phyloP scores from a whole-genome alignment of 2,329 filamentous ascomycete genomes.

The Scleromitrula shiraiana region DNA sequence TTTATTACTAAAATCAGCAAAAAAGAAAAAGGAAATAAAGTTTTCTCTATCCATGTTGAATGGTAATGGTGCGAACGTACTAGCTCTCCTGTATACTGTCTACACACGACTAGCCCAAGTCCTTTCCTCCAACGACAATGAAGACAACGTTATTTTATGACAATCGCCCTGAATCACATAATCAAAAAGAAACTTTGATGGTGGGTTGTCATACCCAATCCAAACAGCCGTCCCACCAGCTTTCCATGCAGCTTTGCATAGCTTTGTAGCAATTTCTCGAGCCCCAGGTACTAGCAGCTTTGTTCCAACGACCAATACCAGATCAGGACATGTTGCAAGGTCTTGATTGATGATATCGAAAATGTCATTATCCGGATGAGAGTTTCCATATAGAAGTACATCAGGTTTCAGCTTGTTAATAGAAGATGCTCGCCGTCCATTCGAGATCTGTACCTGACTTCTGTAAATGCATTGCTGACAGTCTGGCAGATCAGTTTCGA shows the following conservation, averaged over 20 bases:
- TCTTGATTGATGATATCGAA: conserved; percentile 6
- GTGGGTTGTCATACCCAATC: conserved; percentile 9
- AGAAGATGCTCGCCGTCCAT: conserved; percentile 3
- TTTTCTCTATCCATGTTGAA: too few relatives aligned
- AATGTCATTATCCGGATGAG: conserved; percentile 5
- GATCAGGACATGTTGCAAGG: conserved; percentile 5
- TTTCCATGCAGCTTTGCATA: conserved; percentile 8
- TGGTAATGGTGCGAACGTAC: too few relatives aligned
- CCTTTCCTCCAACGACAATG: neutral
- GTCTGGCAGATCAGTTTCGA: conserved; percentile 13
- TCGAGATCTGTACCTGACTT: conserved; percentile 13
- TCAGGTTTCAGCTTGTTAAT: conserved; percentile 8
- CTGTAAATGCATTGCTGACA: conserved; percentile 15
- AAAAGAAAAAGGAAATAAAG: too few relatives aligned
- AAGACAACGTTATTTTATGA: conserved; percentile 1
- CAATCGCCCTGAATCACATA: conserved; percentile 9
- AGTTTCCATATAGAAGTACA: conserved; percentile 5
- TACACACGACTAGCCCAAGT: neutral
- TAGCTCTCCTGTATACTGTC: too few relatives aligned
- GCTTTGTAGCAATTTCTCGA: conserved; percentile 4
- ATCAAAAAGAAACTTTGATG: conserved; percentile 4
- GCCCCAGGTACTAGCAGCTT: conserved; percentile 7
- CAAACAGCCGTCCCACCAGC: conserved; percentile 1
- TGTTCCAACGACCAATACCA: conserved; percentile 9
- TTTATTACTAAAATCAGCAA: too few relatives aligned